Percentiles rank a stretch among this genome's conserved stretches.
These are phyloP conservation scores for Tuber melanosporum DNA, from an alignment of 495 filamentous ascomycete genomes.

Conservation along the genomic window DNA sequence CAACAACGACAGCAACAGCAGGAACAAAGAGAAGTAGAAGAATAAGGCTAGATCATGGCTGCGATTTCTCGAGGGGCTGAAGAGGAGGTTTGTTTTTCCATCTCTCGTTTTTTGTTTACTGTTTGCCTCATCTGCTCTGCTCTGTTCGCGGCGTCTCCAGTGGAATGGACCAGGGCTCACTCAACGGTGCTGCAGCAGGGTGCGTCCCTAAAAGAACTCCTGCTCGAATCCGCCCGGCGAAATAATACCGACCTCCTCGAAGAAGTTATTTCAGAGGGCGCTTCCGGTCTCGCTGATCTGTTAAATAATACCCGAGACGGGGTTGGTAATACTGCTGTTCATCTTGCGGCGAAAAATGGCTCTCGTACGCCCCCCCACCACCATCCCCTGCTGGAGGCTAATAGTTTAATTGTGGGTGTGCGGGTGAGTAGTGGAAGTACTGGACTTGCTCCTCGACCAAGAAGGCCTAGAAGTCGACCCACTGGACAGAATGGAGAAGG, in stretches of 20 bases:
- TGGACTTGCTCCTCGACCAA: conserved; percentile 90
- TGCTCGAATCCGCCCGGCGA: conserved; percentile 88
- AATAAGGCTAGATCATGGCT: neutral
- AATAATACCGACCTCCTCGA: conserved; percentile 79
- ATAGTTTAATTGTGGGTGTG: conserved; percentile 12
- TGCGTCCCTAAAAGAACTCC: conserved; percentile 72
- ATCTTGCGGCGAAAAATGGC: conserved; percentile 78
- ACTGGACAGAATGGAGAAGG: conserved; percentile 66
- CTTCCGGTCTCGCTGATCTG: conserved; percentile 58
- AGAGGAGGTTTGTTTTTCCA: neutral
- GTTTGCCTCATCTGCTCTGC: neutral
- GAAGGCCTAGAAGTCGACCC: conserved; percentile 92
- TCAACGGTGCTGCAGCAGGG: conserved; percentile 58
- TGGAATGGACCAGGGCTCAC: conserved; percentile 5
- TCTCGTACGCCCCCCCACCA: conserved; percentile 60
- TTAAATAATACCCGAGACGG: conserved; percentile 79
- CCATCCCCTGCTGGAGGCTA: neutral
- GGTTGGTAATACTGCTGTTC: conserved; percentile 78
- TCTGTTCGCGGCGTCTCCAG: neutral
- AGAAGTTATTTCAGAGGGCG: conserved; percentile 46
- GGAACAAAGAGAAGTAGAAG: neutral
- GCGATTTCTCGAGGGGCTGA: neutral
- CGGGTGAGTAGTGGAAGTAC: conserved; percentile 62
- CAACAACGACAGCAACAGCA: neutral
- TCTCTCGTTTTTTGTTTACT: neutral